These are phyloP conservation scores for Oryza punctata DNA, from an alignment of 176 grass and related monocot species.

Conservation along the genomic window DNA sequence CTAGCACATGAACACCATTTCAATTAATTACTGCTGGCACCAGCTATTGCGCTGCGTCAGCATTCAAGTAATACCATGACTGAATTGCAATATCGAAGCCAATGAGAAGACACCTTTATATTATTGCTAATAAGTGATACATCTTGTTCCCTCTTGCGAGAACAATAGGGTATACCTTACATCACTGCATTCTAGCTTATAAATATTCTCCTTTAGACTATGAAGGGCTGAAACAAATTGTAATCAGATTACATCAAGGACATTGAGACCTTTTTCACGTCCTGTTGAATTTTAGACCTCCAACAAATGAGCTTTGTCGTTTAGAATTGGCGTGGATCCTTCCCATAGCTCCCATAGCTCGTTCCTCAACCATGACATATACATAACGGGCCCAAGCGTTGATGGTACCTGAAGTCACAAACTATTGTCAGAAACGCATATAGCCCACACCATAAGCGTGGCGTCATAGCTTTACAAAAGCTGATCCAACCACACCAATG, in stretches of 20 bases:
- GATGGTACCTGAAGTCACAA: slow-evolving; percentile 72
- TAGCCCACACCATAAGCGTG: background rate
- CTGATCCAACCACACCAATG: background rate
- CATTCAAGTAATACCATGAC: background rate
- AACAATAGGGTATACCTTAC: slow-evolving; percentile 30
- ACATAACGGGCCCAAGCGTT: slow-evolving; percentile 84
- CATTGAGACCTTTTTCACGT: background rate
- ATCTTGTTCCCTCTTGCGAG: slow-evolving; percentile 37
- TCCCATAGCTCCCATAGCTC: slow-evolving; percentile 89
- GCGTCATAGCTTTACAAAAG: background rate
- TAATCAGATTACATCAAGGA: slow-evolving; percentile 33
- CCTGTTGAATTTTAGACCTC: slow-evolving; percentile 51
- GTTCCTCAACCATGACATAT: slow-evolving; percentile 84
- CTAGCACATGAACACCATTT: background rate
- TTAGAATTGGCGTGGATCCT: slow-evolving; percentile 58
- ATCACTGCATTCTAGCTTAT: slow-evolving; percentile 32
- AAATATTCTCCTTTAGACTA: slow-evolving; percentile 39
- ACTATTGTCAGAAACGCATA: slow-evolving; percentile 14
- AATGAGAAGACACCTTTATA: slow-evolving; percentile 14
- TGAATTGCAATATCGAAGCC: background rate
- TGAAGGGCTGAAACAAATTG: slow-evolving; percentile 11
- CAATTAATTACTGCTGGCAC: background rate
- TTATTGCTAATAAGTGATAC: slow-evolving; percentile 19
- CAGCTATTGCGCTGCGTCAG: background rate
- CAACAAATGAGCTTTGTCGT: slow-evolving; percentile 79